Evolutionary conservation across 2,329 filamentous ascomycete genomes (phyloP).

Genomic region (Aspergillus sergii): DNA sequence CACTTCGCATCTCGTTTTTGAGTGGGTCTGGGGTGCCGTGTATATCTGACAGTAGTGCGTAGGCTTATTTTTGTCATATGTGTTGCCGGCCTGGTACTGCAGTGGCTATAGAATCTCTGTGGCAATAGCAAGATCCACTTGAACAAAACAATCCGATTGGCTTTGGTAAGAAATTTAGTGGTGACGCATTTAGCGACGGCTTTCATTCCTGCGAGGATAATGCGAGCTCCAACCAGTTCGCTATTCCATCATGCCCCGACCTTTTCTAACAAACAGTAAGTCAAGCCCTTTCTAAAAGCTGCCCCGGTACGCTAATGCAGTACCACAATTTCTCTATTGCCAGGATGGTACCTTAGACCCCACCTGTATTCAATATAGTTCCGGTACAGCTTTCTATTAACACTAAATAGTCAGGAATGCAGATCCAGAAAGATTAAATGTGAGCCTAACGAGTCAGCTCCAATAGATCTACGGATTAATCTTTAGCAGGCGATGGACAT

Average conservation of each 20-base stretch:
- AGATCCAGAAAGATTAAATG: constrained; percentile 13
- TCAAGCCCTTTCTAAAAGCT: too few species aligned
- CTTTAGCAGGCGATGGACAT: constrained; percentile 8
- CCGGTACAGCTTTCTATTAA: background rate
- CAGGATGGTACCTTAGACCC: background rate
- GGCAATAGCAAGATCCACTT: background rate
- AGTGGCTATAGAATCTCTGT: background rate
- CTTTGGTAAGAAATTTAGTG: too few species aligned
- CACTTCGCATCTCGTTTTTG: background rate
- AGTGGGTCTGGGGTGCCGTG: background rate
- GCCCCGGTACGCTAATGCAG: background rate
- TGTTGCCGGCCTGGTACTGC: too few species aligned
- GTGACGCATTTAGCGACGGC: background rate
- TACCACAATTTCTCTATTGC: background rate
- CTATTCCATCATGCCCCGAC: background rate
- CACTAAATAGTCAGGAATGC: constrained; percentile 5
- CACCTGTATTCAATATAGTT: background rate
- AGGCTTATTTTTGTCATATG: background rate
- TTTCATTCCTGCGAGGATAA: background rate
- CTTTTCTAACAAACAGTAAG: background rate
- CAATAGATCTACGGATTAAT: background rate
- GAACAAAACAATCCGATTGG: background rate
- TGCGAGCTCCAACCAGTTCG: background rate
- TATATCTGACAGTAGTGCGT: background rate
- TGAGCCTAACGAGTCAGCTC: background rate